These are phyloP conservation scores for Epichloe hybrida DNA, from an alignment of 2,329 filamentous ascomycete species.

Conservation along the genomic window DNA sequence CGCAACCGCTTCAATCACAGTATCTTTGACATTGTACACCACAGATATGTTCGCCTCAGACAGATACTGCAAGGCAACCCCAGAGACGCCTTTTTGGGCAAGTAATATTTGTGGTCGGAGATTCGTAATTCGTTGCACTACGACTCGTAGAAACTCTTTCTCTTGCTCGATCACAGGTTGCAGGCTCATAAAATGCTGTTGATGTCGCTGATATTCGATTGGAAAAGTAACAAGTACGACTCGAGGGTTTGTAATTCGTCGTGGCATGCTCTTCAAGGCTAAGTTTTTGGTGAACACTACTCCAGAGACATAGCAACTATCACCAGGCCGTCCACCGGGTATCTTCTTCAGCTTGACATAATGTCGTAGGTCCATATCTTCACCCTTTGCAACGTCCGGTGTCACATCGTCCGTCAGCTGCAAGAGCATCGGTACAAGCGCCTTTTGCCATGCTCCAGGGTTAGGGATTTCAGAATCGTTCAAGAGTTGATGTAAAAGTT, in stretches of 20 bases:
- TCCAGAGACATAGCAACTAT: constrained; percentile 93
- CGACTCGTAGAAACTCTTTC: constrained; percentile 79
- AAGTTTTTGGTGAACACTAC: constrained; percentile 97
- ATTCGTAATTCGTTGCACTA: constrained; percentile 82
- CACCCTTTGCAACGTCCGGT: constrained; percentile 76
- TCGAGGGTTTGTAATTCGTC: constrained; percentile 68
- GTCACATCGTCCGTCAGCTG: constrained; percentile 90
- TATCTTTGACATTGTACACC: constrained; percentile 91
- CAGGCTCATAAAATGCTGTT: constrained; percentile 88
- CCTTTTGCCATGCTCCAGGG: constrained; percentile 69
- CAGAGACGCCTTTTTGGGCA: constrained; percentile 91
- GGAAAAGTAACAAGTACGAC: constrained; percentile 91
- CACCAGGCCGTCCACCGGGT: constrained; percentile 73
- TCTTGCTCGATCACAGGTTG: constrained; percentile 96
- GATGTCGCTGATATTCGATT: constrained; percentile 85
- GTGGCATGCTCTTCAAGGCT: constrained; percentile 89
- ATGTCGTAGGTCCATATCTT: constrained; percentile 93
- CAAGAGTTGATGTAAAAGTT: constrained; percentile 70
- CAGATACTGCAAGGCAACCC: constrained; percentile 76
- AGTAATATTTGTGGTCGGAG: constrained; percentile 74
- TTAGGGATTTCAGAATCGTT: constrained; percentile 63
- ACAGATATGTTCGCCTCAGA: constrained; percentile 84
- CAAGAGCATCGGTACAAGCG: constrained; percentile 77
- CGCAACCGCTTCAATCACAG: constrained; percentile 88
- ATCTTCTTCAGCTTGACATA: constrained; percentile 98